Evolutionary conservation across 1,284 basidiomycete genomes (phyloP).

Genomic region (Gymnopus androsaceus): DNA sequence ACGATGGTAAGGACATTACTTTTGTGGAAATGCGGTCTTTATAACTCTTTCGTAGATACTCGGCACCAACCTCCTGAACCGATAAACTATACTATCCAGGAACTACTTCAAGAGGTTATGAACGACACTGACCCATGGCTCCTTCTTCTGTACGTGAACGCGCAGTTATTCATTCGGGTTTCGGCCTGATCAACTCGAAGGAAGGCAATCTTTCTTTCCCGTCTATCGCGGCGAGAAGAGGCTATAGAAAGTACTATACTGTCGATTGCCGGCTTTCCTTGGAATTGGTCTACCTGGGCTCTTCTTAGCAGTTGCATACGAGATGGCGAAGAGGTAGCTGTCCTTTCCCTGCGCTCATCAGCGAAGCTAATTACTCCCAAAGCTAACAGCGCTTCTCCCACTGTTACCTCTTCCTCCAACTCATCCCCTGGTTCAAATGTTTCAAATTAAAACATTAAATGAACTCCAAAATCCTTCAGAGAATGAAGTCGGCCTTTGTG

Average conservation of each 20-base stretch:
- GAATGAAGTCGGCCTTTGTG: constrained; percentile 77
- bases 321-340: constrained; percentile 84
- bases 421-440: constrained; percentile 82
- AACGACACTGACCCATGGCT: constrained; percentile 75
- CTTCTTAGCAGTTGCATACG: constrained; percentile 80
- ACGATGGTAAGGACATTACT: constrained; percentile 4
- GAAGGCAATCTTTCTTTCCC: constrained; percentile 79
- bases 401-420: constrained; percentile 64
- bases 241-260: constrained; percentile 82
- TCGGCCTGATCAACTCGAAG: constrained; percentile 37
- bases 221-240: constrained; percentile 78
- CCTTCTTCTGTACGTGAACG: constrained; percentile 71
- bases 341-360: constrained; percentile 20
- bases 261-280: constrained; percentile 82
- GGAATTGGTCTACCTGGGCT: constrained; percentile 96
- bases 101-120: constrained; percentile 4
- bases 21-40: neutral
- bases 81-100: neutral
- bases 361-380: constrained; percentile 23
- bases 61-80: constrained; percentile 12
- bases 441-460: constrained; percentile 87
- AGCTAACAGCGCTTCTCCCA: constrained; percentile 67
- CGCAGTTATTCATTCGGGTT: constrained; percentile 13
- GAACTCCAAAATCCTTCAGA: constrained; percentile 88
- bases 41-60: constrained; percentile 2